Evolutionary conservation across 768 basidiomycete genomes (phyloP).

Genomic region (Pulveroboletus sp.): DNA sequence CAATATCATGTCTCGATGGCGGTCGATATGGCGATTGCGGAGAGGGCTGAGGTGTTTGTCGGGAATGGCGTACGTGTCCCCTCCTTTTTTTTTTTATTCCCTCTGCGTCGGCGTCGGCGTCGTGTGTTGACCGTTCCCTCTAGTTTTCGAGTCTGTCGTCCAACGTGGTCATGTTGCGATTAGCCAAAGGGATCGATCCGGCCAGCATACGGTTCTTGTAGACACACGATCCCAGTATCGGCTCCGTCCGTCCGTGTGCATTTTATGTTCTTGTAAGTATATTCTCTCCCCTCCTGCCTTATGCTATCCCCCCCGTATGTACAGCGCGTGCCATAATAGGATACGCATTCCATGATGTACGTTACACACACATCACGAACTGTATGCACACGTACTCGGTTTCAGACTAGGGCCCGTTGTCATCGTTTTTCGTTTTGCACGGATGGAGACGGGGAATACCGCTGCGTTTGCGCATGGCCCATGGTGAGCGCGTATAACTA

Average conservation of each 20-base stretch:
- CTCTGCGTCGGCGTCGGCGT: neutral
- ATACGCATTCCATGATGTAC: too few species aligned
- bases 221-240: neutral
- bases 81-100: too few species aligned
- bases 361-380: too few species aligned
- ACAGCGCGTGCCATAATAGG: too few species aligned
- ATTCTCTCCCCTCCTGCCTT: too few species aligned
- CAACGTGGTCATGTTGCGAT: slow-evolving; percentile 45
- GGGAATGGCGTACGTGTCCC: slow-evolving; percentile 51
- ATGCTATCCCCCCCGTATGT: too few species aligned
- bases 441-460: too few species aligned
- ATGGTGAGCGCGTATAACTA: too few species aligned
- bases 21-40: slow-evolving; percentile 58
- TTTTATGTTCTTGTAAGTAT: neutral
- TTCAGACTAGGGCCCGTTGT: too few species aligned
- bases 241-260: neutral
- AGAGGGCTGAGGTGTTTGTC: slow-evolving; percentile 53
- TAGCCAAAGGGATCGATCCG: slow-evolving; percentile 40
- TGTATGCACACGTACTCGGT: too few species aligned
- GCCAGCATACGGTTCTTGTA: slow-evolving; percentile 41
- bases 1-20: slow-evolving; percentile 48
- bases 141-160: slow-evolving; percentile 47
- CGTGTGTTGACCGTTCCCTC: neutral
- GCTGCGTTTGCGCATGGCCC: too few species aligned
- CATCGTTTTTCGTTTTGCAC: too few species aligned